phyloP scores from a whole-genome alignment of 75 land plant genomes.

The Sequoiadendron giganteum region DNA sequence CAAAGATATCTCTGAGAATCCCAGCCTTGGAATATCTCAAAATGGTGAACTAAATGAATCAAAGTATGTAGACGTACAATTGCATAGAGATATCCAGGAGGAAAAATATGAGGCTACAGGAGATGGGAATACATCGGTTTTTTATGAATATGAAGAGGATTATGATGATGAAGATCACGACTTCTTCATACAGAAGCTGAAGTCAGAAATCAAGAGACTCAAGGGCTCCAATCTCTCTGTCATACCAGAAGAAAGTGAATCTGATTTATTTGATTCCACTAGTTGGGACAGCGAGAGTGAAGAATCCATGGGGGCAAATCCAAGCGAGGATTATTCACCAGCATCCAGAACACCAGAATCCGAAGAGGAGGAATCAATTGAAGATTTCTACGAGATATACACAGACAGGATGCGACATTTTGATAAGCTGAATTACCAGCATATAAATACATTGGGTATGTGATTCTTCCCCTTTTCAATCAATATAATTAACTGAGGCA shows the following conservation, averaged over 20 bases:
- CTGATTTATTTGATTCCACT: constrained; percentile 11
- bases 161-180: constrained; percentile 10
- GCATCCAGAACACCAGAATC: constrained; percentile 18
- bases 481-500: background rate
- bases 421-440: constrained; percentile 58
- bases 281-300: constrained; percentile 20
- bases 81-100: constrained; percentile 25
- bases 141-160: background rate
- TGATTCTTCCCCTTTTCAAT: background rate
- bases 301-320: constrained; percentile 14
- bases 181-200: constrained; percentile 1
- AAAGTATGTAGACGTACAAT: background rate
- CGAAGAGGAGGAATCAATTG: constrained; percentile 29
- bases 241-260: constrained; percentile 49
- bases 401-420: constrained; percentile 50
- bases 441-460: constrained; percentile 61
- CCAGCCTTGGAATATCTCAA: background rate
- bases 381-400: constrained; percentile 47
- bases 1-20: background rate
- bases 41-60: background rate
- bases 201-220: constrained; percentile 7
- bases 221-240: constrained; percentile 28
- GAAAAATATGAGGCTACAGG: constrained; percentile 32
- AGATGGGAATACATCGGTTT: constrained; percentile 14
- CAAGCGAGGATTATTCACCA: constrained; percentile 48